phyloP scores from a whole-genome alignment of 2,329 filamentous ascomycete genomes.

The Neofusicoccum sp. region DNA sequence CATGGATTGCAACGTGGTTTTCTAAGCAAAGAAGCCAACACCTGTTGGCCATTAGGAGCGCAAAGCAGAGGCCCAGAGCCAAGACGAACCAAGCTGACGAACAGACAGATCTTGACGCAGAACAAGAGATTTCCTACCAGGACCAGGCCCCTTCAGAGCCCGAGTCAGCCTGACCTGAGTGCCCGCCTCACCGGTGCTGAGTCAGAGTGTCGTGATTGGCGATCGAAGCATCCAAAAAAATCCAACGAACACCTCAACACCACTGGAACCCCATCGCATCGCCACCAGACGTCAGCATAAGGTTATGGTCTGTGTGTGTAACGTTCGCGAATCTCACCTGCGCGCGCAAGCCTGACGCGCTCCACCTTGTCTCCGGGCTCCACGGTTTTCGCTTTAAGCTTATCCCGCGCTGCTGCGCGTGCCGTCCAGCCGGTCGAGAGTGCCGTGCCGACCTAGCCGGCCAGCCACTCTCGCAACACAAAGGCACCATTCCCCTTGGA shows the following conservation, averaged over 20 bases:
- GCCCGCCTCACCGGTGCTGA: not conserved
- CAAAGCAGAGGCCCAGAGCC: not conserved
- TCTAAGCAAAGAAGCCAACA: too few relatives aligned
- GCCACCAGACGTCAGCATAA: not conserved
- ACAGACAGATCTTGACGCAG: not conserved
- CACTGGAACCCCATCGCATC: not conserved
- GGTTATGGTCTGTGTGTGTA: slow-evolving; percentile 14
- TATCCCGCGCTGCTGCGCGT: too few relatives aligned
- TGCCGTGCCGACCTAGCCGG: too few relatives aligned
- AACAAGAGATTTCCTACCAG: not conserved
- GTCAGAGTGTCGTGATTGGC: not conserved
- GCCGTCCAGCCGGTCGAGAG: too few relatives aligned
- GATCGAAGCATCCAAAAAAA: too few relatives aligned
- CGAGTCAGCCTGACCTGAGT: not conserved
- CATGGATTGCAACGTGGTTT: too few relatives aligned
- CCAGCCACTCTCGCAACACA: too few relatives aligned
- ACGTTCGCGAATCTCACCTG: not conserved
- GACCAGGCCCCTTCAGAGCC: not conserved
- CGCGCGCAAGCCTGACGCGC: not conserved
- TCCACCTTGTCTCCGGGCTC: not conserved
- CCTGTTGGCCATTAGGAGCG: too few relatives aligned
- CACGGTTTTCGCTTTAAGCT: not conserved
- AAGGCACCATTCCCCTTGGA: too few relatives aligned
- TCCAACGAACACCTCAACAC: not conserved
- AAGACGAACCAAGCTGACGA: not conserved